Evolutionary conservation across 768 basidiomycete species (phyloP).

Genomic region (Phanerodontia chrysosporium): DNA sequence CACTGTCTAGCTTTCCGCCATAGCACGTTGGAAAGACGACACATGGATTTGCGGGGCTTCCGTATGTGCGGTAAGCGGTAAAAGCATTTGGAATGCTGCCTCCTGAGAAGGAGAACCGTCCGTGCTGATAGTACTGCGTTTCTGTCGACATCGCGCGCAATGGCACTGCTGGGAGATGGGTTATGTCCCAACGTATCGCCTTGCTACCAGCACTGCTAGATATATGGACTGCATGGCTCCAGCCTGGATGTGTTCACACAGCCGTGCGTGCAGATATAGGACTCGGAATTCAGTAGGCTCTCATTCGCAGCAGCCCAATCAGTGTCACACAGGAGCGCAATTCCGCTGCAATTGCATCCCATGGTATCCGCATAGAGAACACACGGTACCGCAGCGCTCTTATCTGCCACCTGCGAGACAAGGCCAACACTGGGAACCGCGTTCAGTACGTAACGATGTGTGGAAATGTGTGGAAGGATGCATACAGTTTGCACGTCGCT

Average conservation of each 20-base stretch:
- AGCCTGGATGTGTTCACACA: neutral
- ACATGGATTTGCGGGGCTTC: slow-evolving; percentile 47
- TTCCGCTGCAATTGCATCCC: too few relatives aligned
- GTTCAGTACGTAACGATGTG: too few relatives aligned
- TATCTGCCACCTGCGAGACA: too few relatives aligned
- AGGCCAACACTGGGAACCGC: too few relatives aligned
- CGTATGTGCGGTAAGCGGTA: slow-evolving; percentile 55
- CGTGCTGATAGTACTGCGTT: slow-evolving; percentile 49
- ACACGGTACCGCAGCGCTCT: too few relatives aligned
- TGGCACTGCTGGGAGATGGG: neutral
- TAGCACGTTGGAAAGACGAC: slow-evolving; percentile 57
- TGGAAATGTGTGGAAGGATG: too few relatives aligned
- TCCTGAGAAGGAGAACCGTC: slow-evolving; percentile 47
- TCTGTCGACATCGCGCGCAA: slow-evolving; percentile 15
- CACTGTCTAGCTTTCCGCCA: slow-evolving; percentile 49
- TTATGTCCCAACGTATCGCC: too few relatives aligned
- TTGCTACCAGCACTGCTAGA: too few relatives aligned
- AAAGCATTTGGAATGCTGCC: slow-evolving; percentile 52
- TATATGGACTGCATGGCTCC: neutral
- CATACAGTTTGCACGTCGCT: too few relatives aligned
- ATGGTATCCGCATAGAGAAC: too few relatives aligned
- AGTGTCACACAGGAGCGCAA: too few relatives aligned
- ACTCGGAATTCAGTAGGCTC: neutral
- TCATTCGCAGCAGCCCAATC: neutral
- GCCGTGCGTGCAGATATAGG: neutral